Percentiles rank a stretch among this genome's conserved stretches.
These are phyloP conservation scores for Aspergillus pseudoterreus DNA, from an alignment of 2,329 filamentous ascomycete genomes.

Conservation along the genomic window DNA sequence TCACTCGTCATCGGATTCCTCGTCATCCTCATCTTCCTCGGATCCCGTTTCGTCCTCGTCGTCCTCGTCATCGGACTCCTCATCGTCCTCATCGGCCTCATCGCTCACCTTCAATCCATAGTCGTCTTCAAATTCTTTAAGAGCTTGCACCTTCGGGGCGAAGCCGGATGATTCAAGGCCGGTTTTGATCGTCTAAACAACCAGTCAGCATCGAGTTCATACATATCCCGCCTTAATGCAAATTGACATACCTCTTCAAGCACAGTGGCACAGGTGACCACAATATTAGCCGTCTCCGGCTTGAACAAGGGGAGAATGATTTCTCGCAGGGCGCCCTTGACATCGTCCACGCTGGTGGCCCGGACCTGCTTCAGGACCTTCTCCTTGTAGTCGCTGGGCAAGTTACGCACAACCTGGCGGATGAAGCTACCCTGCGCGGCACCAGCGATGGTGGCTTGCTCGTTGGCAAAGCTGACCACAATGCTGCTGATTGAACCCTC, in stretches of 20 bases:
- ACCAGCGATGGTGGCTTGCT: constrained; percentile 77
- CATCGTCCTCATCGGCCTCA: constrained; percentile 52
- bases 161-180: constrained; percentile 75
- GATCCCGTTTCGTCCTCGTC: constrained; percentile 44
- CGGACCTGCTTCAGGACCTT: constrained; percentile 73
- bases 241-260: constrained; percentile 70
- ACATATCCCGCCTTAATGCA: not conserved
- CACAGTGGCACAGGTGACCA: constrained; percentile 81
- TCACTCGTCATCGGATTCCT: constrained; percentile 27
- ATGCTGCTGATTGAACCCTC: constrained; percentile 90
- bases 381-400: constrained; percentile 74
- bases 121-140: constrained; percentile 81
- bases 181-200: constrained; percentile 64
- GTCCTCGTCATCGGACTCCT: constrained; percentile 51
- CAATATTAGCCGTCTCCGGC: constrained; percentile 74
- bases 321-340: constrained; percentile 69
- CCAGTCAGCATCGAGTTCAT: constrained; percentile 15
- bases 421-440: constrained; percentile 83
- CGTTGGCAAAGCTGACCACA: constrained; percentile 79
- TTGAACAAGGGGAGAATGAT: constrained; percentile 77
- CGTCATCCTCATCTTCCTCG: constrained; percentile 47
- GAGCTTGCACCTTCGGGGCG: constrained; percentile 67
- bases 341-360: constrained; percentile 70
- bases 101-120: constrained; percentile 71
- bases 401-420: constrained; percentile 70